Evolutionary conservation across 2,329 filamentous ascomycete genomes (phyloP).

Genomic region (Sarocladium kiliense): DNA sequence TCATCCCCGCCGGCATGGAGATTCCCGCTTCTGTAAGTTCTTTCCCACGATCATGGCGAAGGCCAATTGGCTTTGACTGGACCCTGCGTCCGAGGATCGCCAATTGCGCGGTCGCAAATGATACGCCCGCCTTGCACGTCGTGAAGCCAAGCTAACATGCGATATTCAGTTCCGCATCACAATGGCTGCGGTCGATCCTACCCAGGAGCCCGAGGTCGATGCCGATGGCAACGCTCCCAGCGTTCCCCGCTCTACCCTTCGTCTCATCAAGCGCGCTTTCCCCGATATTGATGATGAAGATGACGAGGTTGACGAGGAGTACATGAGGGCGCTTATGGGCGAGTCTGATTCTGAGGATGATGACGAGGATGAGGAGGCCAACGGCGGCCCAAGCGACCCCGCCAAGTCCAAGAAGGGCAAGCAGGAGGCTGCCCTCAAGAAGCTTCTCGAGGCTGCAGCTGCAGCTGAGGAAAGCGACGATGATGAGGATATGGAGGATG

Average conservation of each 20-base stretch:
- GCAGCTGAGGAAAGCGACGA: constrained; percentile 59
- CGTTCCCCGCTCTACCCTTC: constrained; percentile 77
- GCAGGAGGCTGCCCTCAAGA: constrained; percentile 70
- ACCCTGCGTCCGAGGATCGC: too few relatives aligned
- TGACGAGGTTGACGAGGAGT: constrained; percentile 63
- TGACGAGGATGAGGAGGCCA: constrained; percentile 62
- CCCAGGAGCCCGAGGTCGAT: constrained; percentile 63
- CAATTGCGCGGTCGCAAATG: background rate
- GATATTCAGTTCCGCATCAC: constrained; percentile 79
- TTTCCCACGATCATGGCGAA: background rate
- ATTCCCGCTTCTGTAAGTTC: constrained; percentile 77
- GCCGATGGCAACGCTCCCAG: constrained; percentile 55
- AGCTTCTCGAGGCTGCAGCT: constrained; percentile 66
- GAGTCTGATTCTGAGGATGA: constrained; percentile 47
- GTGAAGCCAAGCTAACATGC: constrained; percentile 21
- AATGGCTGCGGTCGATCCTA: constrained; percentile 97
- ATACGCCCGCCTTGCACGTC: background rate
- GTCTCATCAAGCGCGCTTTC: constrained; percentile 73
- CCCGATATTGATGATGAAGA: constrained; percentile 54
- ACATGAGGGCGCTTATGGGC: constrained; percentile 50
- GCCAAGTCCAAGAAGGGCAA: constrained; percentile 83
- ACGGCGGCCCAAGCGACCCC: constrained; percentile 88
- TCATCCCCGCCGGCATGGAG: constrained; percentile 73
- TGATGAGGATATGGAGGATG: constrained; percentile 61
- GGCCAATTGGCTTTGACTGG: constrained; percentile 4